Evolutionary conservation across 2,329 filamentous ascomycete species (phyloP).

Genomic region (Cytospora piceicola): DNA sequence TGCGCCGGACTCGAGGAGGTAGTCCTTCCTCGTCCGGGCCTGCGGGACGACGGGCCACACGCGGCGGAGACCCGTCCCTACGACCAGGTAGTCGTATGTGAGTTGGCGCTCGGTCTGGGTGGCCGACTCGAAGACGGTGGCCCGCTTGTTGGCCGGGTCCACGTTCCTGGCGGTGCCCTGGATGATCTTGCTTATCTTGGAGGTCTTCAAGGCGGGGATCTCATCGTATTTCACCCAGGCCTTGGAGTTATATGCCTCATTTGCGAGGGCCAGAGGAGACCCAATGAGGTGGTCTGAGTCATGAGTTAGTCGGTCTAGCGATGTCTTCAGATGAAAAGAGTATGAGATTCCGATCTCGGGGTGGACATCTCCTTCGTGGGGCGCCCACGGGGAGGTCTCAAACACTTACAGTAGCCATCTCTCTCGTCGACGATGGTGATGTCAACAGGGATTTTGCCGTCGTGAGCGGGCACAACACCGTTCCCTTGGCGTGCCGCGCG

Average conservation of each 20-base stretch:
- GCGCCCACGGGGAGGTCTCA: not conserved
- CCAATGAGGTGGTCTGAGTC: conserved; percentile 73
- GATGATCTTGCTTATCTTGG: conserved; percentile 61
- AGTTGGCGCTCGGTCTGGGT: conserved; percentile 49
- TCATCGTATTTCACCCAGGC: conserved; percentile 73
- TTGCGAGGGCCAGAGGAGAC: conserved; percentile 71
- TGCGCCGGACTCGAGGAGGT: conserved; percentile 62
- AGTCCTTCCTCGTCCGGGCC: conserved; percentile 63
- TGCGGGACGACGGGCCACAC: conserved; percentile 75
- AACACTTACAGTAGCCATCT: conserved; percentile 76
- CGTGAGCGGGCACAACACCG: conserved; percentile 33
- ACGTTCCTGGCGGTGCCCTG: conserved; percentile 67
- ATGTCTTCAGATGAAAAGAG: not conserved
- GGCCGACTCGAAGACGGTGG: conserved; percentile 55
- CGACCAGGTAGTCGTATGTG: conserved; percentile 76
- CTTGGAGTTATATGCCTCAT: conserved; percentile 65
- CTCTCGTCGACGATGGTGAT: conserved; percentile 78
- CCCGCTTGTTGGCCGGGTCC: conserved; percentile 62
- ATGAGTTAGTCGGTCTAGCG: not conserved
- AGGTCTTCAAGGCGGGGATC: conserved; percentile 66
- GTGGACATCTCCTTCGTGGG: not conserved
- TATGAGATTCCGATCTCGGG: too few relatives aligned
- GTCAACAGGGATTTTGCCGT: conserved; percentile 57
- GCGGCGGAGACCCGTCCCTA: conserved; percentile 70
- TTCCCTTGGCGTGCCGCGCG: conserved; percentile 50